These are phyloP conservation scores for Pouteria glomerata DNA, from an alignment of 148 eudicot species.

Conservation along the genomic window DNA sequence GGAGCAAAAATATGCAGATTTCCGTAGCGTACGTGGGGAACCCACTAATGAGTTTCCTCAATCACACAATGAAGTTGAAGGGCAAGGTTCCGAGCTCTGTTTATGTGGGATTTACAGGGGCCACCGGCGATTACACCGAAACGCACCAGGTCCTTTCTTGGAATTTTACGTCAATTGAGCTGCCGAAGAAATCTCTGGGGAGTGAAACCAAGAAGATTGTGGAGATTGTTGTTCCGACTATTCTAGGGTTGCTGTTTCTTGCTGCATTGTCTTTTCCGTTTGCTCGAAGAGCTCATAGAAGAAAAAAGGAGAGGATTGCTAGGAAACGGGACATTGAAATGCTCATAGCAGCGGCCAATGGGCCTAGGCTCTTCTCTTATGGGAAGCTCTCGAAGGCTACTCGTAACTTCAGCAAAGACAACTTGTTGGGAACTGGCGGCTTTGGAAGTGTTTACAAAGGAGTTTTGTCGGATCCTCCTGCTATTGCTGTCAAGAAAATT, in stretches of 20 bases:
- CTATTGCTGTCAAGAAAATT: constrained; percentile 63
- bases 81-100: constrained; percentile 33
- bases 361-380: constrained; percentile 48
- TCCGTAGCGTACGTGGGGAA: constrained; percentile 38
- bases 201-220: constrained; percentile 13
- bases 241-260: constrained; percentile 17
- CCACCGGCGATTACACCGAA: constrained; percentile 50
- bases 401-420: constrained; percentile 47
- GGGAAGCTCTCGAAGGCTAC: constrained; percentile 63
- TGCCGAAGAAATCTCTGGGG: constrained; percentile 39
- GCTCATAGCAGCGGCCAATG: constrained; percentile 36
- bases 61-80: constrained; percentile 30
- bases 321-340: no score
- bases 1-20: constrained; percentile 36
- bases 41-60: constrained; percentile 35
- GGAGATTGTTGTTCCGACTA: constrained; percentile 20
- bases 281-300: constrained; percentile 16
- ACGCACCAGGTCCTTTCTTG: constrained; percentile 56
- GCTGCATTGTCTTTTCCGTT: constrained; percentile 20
- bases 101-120: constrained; percentile 60
- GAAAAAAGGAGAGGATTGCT: constrained; percentile 14
- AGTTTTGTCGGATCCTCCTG: constrained; percentile 20
- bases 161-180: constrained; percentile 39
- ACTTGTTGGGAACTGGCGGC: constrained; percentile 65
- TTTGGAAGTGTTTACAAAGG: constrained; percentile 82